Percentiles rank a stretch among this genome's conserved stretches.
phyloP scores from a whole-genome alignment of 805 yeast genomes.

The Hermanozyma aechmeae region DNA sequence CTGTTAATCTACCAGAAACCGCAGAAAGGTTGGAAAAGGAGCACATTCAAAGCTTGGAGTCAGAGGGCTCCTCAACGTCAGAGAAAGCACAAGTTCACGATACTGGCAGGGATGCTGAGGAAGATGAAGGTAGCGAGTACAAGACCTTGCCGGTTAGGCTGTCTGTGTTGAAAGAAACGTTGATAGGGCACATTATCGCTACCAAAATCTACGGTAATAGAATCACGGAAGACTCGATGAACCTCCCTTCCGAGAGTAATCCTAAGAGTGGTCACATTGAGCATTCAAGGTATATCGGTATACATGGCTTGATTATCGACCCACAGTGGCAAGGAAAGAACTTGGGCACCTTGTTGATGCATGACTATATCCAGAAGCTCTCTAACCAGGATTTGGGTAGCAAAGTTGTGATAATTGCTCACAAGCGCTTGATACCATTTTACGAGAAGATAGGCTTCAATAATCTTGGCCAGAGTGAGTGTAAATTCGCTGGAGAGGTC shows the following conservation, averaged over 20 bases:
- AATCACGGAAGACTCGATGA: conserved; percentile 55
- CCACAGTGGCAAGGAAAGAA: conserved; percentile 75
- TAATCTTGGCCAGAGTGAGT: conserved; percentile 55
- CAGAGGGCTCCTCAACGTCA: not conserved
- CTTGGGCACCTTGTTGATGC: conserved; percentile 72
- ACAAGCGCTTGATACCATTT: conserved; percentile 59
- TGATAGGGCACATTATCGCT: conserved; percentile 75
- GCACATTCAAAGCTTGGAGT: conserved; percentile 9
- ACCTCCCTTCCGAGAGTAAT: conserved; percentile 34
- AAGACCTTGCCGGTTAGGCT: conserved; percentile 38
- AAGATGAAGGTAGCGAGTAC: conserved; percentile 15
- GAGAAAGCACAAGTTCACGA: conserved; percentile 1
- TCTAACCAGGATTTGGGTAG: conserved; percentile 82
- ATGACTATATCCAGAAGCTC: conserved; percentile 85
- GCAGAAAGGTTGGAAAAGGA: conserved; percentile 25
- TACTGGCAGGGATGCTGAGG: conserved; percentile 14
- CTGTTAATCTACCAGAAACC: conserved; percentile 31
- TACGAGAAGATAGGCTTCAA: conserved; percentile 77
- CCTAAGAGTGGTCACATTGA: conserved; percentile 60
- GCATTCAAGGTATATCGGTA: conserved; percentile 61
- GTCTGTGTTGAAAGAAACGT: conserved; percentile 46
- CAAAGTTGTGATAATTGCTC: conserved; percentile 65
- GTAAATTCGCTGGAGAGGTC: conserved; percentile 45
- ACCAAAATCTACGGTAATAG: conserved; percentile 51
- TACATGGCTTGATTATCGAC: conserved; percentile 74